phyloP scores from a whole-genome alignment of 2,329 filamentous ascomycete genomes.

The Akanthomyces muscarius region DNA sequence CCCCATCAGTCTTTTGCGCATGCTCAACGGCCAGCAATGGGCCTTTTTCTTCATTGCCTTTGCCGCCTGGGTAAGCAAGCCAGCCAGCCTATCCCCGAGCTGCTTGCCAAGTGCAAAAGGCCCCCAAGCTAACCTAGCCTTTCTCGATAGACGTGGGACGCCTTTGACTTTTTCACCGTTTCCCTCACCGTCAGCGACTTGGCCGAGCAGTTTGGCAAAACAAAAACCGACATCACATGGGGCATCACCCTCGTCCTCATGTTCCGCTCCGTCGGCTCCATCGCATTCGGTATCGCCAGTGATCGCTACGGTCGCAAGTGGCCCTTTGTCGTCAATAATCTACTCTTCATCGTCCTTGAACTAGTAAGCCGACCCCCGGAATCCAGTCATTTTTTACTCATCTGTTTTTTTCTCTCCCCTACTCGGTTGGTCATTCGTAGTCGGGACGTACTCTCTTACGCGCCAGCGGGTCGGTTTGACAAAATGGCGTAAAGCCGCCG shows the following conservation, averaged over 20 bases:
- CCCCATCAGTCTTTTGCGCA: conserved; percentile 45
- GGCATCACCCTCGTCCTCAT: conserved; percentile 61
- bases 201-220: conserved; percentile 47
- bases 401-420: background rate
- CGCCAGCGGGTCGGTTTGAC: background rate
- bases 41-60: conserved; percentile 53
- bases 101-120: no score
- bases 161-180: conserved; percentile 65
- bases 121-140: background rate
- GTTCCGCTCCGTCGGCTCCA: conserved; percentile 54
- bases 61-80: conserved; percentile 47
- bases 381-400: background rate
- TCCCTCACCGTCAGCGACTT: conserved; percentile 55
- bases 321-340: conserved; percentile 73
- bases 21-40: conserved; percentile 50
- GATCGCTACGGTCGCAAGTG: conserved; percentile 60
- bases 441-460: background rate
- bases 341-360: conserved; percentile 68
- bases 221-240: conserved; percentile 59
- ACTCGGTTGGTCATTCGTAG: background rate
- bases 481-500: conserved; percentile 6
- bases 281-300: conserved; percentile 50
- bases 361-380: conserved; percentile 44
- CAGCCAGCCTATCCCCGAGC: background rate
- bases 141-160: conserved; percentile 51